Conservation (phyloP, 2,329 filamentous ascomycete species). For the Zalaria obscura region DNA sequence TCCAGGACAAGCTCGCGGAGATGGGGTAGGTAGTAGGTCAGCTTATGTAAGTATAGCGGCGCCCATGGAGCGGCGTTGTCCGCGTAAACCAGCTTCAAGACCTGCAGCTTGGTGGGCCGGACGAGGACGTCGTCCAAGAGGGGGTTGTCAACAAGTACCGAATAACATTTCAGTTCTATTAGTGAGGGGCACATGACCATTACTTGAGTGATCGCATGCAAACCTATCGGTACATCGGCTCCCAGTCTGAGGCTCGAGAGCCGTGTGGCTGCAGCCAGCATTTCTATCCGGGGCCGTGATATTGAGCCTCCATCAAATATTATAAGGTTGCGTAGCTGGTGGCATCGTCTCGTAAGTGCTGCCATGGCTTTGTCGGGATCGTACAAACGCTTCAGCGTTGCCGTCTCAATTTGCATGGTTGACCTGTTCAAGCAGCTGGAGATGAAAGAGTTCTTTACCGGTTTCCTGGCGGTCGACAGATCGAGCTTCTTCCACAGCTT, state of each 20-base stretch:
- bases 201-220: background rate
- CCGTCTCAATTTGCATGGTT: conserved; percentile 19
- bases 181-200: background rate
- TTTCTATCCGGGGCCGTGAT: background rate
- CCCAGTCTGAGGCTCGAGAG: conserved; percentile 4
- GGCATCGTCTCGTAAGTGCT: conserved; percentile 24
- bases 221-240: background rate
- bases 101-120: background rate
- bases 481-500: conserved; percentile 40
- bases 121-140: conserved; percentile 1
- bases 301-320: conserved; percentile 10
- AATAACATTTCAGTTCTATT: background rate
- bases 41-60: background rate
- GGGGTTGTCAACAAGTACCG: conserved; percentile 1
- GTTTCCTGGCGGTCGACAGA: conserved; percentile 28
- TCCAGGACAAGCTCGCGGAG: conserved; percentile 1
- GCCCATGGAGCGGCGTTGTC: background rate
- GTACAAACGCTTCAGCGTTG: conserved; percentile 21
- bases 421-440: conserved; percentile 27
- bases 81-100: conserved; percentile 1
- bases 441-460: conserved; percentile 27
- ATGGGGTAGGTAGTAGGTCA: background rate
- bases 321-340: conserved; percentile 17
- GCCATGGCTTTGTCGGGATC: conserved; percentile 23
- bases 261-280: conserved; percentile 4